Evolutionary conservation across 371 early-diverging fungal species (phyloP).

Genomic region (Mucor circinelloides): DNA sequence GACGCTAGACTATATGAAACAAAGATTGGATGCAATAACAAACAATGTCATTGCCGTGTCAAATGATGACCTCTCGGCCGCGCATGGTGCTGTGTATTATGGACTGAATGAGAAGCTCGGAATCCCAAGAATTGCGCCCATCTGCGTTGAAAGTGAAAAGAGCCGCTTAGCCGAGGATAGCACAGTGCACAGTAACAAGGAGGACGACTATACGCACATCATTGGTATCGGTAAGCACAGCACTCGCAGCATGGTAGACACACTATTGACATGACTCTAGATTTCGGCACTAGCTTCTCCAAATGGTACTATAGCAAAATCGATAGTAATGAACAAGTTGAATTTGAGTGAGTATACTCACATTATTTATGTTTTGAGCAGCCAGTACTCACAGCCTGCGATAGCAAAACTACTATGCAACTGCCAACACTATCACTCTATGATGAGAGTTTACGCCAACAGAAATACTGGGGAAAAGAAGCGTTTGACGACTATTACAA

Average conservation of each 20-base stretch:
- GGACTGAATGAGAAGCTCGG: not conserved
- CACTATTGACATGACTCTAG: not conserved
- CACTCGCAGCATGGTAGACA: not conserved
- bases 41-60: not conserved
- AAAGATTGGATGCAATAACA: not conserved
- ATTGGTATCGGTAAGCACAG: slow-evolving; percentile 16
- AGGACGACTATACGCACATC: slow-evolving; percentile 16
- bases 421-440: slow-evolving; percentile 8
- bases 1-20: slow-evolving; percentile 2
- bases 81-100: slow-evolving; percentile 7
- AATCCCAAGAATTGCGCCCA: slow-evolving; percentile 4
- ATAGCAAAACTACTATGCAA: slow-evolving; percentile 4
- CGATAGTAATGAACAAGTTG: not conserved
- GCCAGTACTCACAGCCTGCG: not conserved
- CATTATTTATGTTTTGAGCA: too few relatives aligned
- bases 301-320: slow-evolving; percentile 17
- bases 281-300: slow-evolving; percentile 43
- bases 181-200: not conserved
- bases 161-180: not conserved
- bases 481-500: slow-evolving; percentile 15
- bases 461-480: slow-evolving; percentile 11
- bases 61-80: slow-evolving; percentile 4
- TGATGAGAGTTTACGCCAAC: slow-evolving; percentile 1
- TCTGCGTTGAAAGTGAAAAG: not conserved
- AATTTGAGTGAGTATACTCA: not conserved